Evolutionary conservation across 2,329 filamentous ascomycete genomes (phyloP).

Genomic region (Arachnomyces sp.): DNA sequence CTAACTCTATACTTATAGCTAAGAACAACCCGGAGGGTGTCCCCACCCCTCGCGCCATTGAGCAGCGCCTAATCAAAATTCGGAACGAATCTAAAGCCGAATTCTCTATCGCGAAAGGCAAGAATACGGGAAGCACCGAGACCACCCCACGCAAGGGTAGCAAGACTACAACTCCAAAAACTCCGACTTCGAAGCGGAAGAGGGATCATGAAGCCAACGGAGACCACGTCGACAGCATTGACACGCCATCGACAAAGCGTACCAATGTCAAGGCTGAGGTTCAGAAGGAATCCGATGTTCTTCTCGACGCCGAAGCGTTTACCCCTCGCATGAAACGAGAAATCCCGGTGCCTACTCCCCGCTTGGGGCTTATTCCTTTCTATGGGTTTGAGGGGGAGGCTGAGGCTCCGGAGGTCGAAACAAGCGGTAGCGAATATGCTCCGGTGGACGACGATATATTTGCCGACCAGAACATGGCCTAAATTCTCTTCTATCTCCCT

Average conservation of each 20-base stretch:
- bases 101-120: constrained; percentile 15
- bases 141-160: constrained; percentile 16
- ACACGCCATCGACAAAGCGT: constrained; percentile 4
- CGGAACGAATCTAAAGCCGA: constrained; percentile 12
- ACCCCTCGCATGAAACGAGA: constrained; percentile 9
- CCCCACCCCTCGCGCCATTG: constrained; percentile 34
- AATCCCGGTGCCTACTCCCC: too few relatives aligned
- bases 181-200: constrained; percentile 3
- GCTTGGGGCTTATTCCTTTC: too few relatives aligned
- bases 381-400: too few relatives aligned
- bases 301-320: constrained; percentile 16
- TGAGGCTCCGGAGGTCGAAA: constrained; percentile 4
- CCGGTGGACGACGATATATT: neutral
- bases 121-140: neutral
- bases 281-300: constrained; percentile 6
- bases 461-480: too few relatives aligned
- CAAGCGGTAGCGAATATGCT: constrained; percentile 8
- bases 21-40: constrained; percentile 11
- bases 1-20: constrained; percentile 9
- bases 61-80: constrained; percentile 30
- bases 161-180: constrained; percentile 4
- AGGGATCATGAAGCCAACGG: too few relatives aligned
- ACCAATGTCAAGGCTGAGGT: neutral
- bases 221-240: neutral
- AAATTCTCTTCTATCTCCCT: too few relatives aligned